Evolutionary conservation across 1,139 yeast species (phyloP).

Genomic region (Sugiyamaella sp.): DNA sequence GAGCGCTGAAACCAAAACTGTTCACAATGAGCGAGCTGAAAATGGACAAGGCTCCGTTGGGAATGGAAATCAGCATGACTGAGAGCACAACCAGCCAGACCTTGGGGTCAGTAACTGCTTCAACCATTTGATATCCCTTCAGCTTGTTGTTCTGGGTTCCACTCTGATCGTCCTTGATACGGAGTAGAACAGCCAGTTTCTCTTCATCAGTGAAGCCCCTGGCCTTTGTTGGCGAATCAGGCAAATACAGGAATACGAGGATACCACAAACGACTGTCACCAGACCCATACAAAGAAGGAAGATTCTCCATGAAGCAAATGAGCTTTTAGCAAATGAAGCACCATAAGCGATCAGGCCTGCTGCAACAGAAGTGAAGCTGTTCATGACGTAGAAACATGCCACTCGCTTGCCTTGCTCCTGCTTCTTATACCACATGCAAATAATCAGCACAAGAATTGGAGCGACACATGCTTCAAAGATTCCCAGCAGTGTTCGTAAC

Average conservation of each 20-base stretch:
- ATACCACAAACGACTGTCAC: constrained; percentile 13
- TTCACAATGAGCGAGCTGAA: constrained; percentile 24
- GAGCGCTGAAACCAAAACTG: constrained; percentile 23
- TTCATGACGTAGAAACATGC: constrained; percentile 29
- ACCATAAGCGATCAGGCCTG: constrained; percentile 42
- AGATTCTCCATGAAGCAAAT: constrained; percentile 15
- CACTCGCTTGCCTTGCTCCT: constrained; percentile 31
- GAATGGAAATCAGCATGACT: constrained; percentile 24
- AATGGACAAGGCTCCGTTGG: constrained; percentile 30
- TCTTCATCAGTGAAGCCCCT: constrained; percentile 17
- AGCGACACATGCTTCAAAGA: constrained; percentile 48
- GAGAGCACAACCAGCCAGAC: constrained; percentile 45
- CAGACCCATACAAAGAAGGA: constrained; percentile 15
- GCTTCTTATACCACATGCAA: constrained; percentile 35
- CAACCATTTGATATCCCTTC: constrained; percentile 15
- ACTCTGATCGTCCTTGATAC: constrained; percentile 16
- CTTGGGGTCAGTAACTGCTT: constrained; percentile 17
- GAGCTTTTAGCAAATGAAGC: constrained; percentile 42
- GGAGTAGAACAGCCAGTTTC: constrained; percentile 6
- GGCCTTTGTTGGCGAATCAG: constrained; percentile 13
- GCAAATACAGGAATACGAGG: constrained; percentile 9
- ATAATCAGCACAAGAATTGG: constrained; percentile 32
- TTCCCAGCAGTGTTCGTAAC: constrained; percentile 53
- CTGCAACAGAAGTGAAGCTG: constrained; percentile 42
- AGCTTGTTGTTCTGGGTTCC: constrained; percentile 15